Evolutionary conservation across 2,329 filamentous ascomycete species (phyloP).

Genomic region (Hawksworthiomyces lignivorus): DNA sequence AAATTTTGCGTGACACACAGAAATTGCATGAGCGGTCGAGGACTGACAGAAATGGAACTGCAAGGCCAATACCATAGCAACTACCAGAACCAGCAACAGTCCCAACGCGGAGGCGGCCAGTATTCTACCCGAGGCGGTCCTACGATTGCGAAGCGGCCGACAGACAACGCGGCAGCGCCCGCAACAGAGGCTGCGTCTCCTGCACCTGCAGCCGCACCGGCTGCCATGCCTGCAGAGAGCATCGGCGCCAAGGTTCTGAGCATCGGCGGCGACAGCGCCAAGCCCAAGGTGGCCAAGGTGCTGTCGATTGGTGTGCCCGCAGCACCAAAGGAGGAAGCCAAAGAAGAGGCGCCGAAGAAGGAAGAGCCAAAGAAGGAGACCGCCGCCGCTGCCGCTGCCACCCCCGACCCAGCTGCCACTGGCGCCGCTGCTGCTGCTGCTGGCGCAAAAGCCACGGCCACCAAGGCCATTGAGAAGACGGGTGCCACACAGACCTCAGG

Average conservation of each 20-base stretch:
- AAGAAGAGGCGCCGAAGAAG: constrained; percentile 14
- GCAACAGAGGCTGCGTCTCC: constrained; percentile 30
- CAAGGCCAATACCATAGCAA: constrained; percentile 34
- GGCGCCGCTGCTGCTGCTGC: constrained; percentile 39
- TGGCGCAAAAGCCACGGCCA: constrained; percentile 74
- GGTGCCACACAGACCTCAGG: constrained; percentile 54
- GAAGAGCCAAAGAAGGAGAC: constrained; percentile 5
- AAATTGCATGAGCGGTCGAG: too few relatives aligned
- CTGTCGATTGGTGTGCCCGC: constrained; percentile 55
- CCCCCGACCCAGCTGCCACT: too few relatives aligned
- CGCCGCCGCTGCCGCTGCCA: constrained; percentile 20
- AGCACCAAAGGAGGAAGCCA: constrained; percentile 27
- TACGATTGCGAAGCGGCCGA: constrained; percentile 57
- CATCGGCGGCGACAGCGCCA: constrained; percentile 48
- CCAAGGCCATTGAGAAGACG: constrained; percentile 88
- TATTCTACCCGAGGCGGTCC: constrained; percentile 34
- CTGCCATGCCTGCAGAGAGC: constrained; percentile 46
- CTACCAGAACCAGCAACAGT: constrained; percentile 36
- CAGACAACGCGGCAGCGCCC: constrained; percentile 31
- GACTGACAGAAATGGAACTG: too few relatives aligned
- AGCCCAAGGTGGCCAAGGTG: constrained; percentile 58
- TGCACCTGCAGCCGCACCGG: constrained; percentile 31
- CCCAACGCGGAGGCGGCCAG: constrained; percentile 22
- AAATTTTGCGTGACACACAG: too few relatives aligned
- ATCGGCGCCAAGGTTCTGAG: constrained; percentile 60